phyloP scores from a whole-genome alignment of 306 rosid species.

The Trifolium pratense region DNA sequence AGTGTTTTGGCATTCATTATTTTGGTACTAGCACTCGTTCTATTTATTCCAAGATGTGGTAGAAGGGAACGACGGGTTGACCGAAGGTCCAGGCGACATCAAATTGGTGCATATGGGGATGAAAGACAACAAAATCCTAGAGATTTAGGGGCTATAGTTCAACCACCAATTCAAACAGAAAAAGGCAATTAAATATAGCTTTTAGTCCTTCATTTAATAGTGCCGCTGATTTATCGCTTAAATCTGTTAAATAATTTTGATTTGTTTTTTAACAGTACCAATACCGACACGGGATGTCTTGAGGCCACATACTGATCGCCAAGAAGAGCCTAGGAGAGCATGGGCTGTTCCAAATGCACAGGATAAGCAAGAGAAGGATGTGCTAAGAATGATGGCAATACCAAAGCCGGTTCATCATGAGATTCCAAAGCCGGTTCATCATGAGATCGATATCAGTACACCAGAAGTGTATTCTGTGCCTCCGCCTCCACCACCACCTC shows the following conservation, averaged over 20 bases:
- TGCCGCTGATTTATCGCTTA: background rate
- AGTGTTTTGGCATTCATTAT: conserved; percentile 59
- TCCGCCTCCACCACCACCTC: conserved; percentile 51
- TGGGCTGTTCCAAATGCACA: conserved; percentile 62
- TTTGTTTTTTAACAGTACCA: background rate
- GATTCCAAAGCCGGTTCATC: conserved; percentile 64
- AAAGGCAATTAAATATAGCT: conserved; percentile 60
- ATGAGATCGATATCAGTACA: conserved; percentile 60
- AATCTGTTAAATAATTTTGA: background rate
- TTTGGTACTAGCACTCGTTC: conserved; percentile 59
- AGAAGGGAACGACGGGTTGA: conserved; percentile 60
- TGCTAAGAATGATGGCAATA: conserved; percentile 49
- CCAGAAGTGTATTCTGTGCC: conserved; percentile 61
- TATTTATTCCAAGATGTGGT: conserved; percentile 72
- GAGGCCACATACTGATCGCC: conserved; percentile 59
- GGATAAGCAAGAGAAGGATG: conserved; percentile 55
- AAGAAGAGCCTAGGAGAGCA: conserved; percentile 54
- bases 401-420: conserved; percentile 61
- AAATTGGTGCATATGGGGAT: conserved; percentile 72
- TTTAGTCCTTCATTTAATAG: conserved; percentile 32
- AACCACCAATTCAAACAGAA: conserved; percentile 58
- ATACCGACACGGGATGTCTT: conserved; percentile 48
- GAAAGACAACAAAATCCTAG: conserved; percentile 67
- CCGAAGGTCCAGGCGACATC: conserved; percentile 63
- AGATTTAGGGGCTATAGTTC: conserved; percentile 54